These are phyloP conservation scores for Alloteropsis semialata DNA, from an alignment of 176 grass and related monocot genomes.

Conservation along the genomic window DNA sequence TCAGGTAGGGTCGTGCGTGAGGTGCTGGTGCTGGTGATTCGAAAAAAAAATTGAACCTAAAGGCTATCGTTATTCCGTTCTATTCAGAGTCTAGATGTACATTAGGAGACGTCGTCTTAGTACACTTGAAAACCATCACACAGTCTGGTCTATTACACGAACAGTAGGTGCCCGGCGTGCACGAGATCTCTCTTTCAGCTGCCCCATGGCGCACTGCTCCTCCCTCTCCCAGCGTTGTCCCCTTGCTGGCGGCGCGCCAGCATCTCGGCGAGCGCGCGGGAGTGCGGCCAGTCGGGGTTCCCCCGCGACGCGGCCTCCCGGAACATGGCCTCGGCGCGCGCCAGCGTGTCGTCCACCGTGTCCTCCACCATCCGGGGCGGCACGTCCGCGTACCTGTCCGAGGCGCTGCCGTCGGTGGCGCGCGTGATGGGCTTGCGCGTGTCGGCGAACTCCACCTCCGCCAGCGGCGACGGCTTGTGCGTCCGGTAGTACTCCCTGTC, in stretches of 20 bases:
- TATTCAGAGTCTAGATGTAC: too few relatives aligned
- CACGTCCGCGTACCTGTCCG: constrained; percentile 11
- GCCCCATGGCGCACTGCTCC: neutral
- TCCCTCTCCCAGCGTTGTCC: too few relatives aligned
- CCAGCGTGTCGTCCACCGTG: constrained; percentile 56
- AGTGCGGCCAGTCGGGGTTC: constrained; percentile 68
- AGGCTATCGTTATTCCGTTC: too few relatives aligned
- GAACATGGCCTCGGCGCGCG: constrained; percentile 67
- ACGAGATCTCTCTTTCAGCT: too few relatives aligned
- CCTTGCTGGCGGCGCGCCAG: constrained; percentile 25
- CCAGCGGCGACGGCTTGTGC: constrained; percentile 77
- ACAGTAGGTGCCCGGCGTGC: too few relatives aligned
- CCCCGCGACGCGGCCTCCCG: constrained; percentile 41
- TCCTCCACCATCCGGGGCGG: constrained; percentile 36
- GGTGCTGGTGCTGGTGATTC: too few relatives aligned
- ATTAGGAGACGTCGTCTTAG: too few relatives aligned
- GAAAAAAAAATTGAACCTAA: too few relatives aligned
- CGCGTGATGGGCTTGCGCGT: constrained; percentile 62
- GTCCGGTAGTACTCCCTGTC: constrained; percentile 63
- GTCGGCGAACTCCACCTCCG: constrained; percentile 68
- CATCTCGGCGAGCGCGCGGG: constrained; percentile 57
- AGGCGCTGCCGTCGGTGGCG: constrained; percentile 39
- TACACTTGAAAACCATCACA: too few relatives aligned
- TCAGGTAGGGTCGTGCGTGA: too few relatives aligned
- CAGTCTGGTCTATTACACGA: too few relatives aligned